A percentile compares a stretch with the other conserved stretches of the same genome.
Conservation (phyloP, 2,329 filamentous ascomycete species). For the Truncatella angustata region DNA sequence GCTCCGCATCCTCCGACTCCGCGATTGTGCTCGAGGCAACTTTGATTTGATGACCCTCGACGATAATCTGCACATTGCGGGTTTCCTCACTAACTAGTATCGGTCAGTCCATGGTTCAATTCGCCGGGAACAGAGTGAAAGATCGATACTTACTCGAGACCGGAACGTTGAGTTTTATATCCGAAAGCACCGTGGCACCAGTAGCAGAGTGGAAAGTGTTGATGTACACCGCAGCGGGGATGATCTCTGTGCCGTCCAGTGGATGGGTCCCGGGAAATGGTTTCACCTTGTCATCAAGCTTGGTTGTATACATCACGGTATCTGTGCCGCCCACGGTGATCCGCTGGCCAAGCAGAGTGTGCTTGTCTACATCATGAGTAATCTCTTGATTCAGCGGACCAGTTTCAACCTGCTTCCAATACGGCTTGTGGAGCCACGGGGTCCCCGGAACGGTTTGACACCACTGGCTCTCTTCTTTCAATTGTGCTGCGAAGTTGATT, state of each 20-base stretch:
- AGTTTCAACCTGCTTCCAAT: slow-evolving; percentile 23
- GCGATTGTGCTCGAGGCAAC: slow-evolving; percentile 30
- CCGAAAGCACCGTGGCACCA: slow-evolving; percentile 22
- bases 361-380: slow-evolving; percentile 31
- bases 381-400: neutral
- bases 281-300: slow-evolving; percentile 33
- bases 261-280: slow-evolving; percentile 40
- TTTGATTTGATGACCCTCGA: slow-evolving; percentile 27
- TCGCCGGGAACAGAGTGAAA: slow-evolving; percentile 10
- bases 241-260: slow-evolving; percentile 39
- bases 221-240: slow-evolving; percentile 39
- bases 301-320: slow-evolving; percentile 31
- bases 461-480: slow-evolving; percentile 22
- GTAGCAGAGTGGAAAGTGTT: slow-evolving; percentile 35
- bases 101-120: neutral
- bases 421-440: slow-evolving; percentile 20
- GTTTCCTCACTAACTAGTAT: slow-evolving; percentile 8
- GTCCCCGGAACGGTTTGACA: slow-evolving; percentile 22
- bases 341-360: slow-evolving; percentile 32
- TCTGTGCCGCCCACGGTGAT: slow-evolving; percentile 26
- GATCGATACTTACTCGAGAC: slow-evolving; percentile 26
- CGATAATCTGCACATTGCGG: slow-evolving; percentile 35
- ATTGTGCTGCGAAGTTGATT: slow-evolving; percentile 21
- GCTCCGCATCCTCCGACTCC: slow-evolving; percentile 1
- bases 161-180: slow-evolving; percentile 34